Evolutionary conservation across 2,329 filamentous ascomycete genomes (phyloP), one percentile per base, ranked within the genome.

Genomic region (Sporothrix mexicana): DNA sequence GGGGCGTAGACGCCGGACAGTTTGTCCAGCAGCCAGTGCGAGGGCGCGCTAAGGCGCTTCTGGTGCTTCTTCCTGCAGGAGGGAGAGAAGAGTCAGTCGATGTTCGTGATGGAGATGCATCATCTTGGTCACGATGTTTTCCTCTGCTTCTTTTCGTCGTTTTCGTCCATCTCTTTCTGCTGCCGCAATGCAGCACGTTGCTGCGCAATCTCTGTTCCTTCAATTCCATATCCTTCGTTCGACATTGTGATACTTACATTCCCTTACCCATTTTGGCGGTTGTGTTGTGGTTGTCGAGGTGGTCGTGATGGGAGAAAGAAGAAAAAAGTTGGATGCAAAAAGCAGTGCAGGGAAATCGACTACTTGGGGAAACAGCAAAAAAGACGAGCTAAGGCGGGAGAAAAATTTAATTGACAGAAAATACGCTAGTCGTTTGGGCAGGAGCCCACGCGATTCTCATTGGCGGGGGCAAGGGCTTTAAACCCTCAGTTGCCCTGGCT

Each of bases 21-120:
- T 88, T 99, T 99, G 93, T 99, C 96, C 85, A 99, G 90, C 84
- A 99, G 93, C 96, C 96, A 99, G 92, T 98, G 96, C 85, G 93
- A 97, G 84, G 96, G 96, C 85, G 96, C 96, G 88, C 93, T 96
- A 84, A 98, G 91, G 90, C 96, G 95, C 95, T 99, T 98, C 88
- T 98, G 95, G 88, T 99, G 96, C 93, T 98, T 98, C 91, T 96
- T 97, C 87, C 92, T 95, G 83, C 10, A 17, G 2, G 15, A 43
- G 82, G 64, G 36, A 64, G 70, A 45, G 1, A 53, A 45, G 15
- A 36, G 57, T 72, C 64, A 71, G 71, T 53, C n/a, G 41, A 64
- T 64, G 47, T 49, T 47, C 67, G 8, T 25, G 15, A 25, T 20
- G 10, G 45, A 23, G n/a, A 17, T 53, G 59, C 13, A 8, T 30